Percentiles rank a stretch among this genome's conserved stretches.
These are phyloP conservation scores for Paramecium biaurelia DNA, from an alignment of 73 alveolate species.

Conservation along the genomic window DNA sequence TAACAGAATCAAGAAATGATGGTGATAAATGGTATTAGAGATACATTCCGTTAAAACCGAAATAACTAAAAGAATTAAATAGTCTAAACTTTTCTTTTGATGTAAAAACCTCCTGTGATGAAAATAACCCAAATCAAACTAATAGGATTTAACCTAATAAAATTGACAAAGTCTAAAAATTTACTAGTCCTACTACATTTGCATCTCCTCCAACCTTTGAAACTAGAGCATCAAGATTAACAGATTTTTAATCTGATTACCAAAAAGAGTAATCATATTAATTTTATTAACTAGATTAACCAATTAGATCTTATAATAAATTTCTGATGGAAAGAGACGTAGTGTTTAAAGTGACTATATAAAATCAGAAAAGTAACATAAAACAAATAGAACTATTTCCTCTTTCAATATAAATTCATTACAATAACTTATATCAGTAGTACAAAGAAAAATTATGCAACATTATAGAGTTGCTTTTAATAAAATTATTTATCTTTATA, in stretches of 20 bases:
- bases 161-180: neutral
- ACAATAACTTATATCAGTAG: neutral
- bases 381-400: neutral
- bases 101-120: conserved; percentile 29
- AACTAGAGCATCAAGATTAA: neutral
- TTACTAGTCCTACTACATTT: conserved; percentile 29
- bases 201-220: conserved; percentile 51
- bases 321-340: conserved; percentile 11
- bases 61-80: neutral
- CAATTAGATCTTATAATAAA: neutral
- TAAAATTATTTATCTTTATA: neutral
- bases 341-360: neutral
- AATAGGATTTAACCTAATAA: neutral
- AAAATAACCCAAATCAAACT: conserved; percentile 19
- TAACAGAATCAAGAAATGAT: conserved; percentile 26
- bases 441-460: neutral
- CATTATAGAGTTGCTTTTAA: conserved; percentile 3
- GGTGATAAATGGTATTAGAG: conserved; percentile 44
- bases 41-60: neutral
- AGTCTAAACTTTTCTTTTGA: conserved; percentile 22
- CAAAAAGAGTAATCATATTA: conserved; percentile 18
- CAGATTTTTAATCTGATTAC: conserved; percentile 35
- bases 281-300: neutral
- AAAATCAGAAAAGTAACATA: neutral
- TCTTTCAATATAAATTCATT: neutral